Conservation (phyloP, 495 filamentous ascomycete species). For the Geoglossum glabrum region DNA sequence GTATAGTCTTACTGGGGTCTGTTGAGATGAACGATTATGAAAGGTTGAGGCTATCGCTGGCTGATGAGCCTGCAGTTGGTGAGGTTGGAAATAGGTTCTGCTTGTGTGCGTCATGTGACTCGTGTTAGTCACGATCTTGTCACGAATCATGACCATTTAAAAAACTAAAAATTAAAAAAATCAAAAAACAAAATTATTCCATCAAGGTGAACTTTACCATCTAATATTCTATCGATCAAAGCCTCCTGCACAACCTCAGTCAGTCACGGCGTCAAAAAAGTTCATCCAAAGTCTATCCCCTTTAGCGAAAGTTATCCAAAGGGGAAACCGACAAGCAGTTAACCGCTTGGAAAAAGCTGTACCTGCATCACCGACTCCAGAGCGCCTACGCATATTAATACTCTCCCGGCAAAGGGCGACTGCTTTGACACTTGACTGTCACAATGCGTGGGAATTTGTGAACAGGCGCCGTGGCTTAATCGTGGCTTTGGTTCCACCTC, state of each 20-base stretch:
- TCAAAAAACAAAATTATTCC: too few species aligned
- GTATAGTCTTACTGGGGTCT: background rate
- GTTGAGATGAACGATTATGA: background rate
- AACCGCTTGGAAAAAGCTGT: background rate
- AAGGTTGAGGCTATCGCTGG: background rate
- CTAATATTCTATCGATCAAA: background rate
- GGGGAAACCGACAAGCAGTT: background rate
- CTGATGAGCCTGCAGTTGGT: background rate
- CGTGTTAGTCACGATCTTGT: background rate
- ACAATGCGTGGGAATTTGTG: background rate
- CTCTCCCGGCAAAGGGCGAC: background rate
- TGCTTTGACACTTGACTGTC: background rate
- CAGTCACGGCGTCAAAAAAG: background rate
- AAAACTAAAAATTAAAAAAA: too few species aligned
- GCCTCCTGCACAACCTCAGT: background rate
- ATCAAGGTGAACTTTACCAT: background rate
- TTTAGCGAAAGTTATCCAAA: too few species aligned
- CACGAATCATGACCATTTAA: too few species aligned
- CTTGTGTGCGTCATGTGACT: conserved; percentile 2
- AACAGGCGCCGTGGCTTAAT: background rate
- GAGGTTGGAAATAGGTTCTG: background rate
- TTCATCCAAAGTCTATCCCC: too few species aligned
- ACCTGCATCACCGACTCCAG: background rate
- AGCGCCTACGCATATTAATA: background rate
- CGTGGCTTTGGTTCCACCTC: background rate